These are phyloP conservation scores for Neurospora sp. DNA, from an alignment of 495 filamentous ascomycete species.

Conservation along the genomic window DNA sequence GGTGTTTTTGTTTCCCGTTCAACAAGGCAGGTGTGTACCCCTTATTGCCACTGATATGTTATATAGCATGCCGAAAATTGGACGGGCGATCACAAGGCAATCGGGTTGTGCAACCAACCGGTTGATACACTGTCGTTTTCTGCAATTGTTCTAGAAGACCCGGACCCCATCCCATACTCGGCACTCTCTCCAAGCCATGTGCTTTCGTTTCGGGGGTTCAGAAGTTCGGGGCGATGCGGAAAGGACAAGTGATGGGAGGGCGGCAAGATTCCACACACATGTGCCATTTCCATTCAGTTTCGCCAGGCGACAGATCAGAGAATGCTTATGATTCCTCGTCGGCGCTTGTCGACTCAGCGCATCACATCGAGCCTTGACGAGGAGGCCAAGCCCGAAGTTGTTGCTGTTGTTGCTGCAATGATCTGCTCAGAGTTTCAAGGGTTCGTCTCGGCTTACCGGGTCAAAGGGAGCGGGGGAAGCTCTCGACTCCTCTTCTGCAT, in stretches of 20 bases:
- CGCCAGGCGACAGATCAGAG: background rate
- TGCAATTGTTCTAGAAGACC: conserved; percentile 17
- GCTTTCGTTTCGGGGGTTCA: background rate
- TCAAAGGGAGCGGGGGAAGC: background rate
- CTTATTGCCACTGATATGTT: background rate
- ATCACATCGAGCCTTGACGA: background rate
- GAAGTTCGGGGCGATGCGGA: background rate
- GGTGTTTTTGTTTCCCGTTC: background rate
- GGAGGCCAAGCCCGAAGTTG: background rate
- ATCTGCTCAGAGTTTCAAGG: background rate
- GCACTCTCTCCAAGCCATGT: background rate
- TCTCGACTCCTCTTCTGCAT: background rate
- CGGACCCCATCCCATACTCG: conserved; percentile 1
- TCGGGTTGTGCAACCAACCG: conserved; percentile 15
- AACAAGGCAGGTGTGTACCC: background rate
- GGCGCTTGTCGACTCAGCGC: background rate
- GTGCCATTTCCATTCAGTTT: background rate
- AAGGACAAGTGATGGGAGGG: background rate
- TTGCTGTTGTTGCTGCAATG: background rate
- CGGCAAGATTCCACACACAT: background rate
- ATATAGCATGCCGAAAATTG: background rate
- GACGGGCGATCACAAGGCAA: background rate
- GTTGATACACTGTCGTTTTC: conserved; percentile 5
- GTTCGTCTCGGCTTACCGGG: background rate
- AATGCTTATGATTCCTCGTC: background rate